Percentiles rank a stretch among this genome's conserved stretches.
phyloP scores from a whole-genome alignment of 345 rosid species.

The Lumnitzera littorea region DNA sequence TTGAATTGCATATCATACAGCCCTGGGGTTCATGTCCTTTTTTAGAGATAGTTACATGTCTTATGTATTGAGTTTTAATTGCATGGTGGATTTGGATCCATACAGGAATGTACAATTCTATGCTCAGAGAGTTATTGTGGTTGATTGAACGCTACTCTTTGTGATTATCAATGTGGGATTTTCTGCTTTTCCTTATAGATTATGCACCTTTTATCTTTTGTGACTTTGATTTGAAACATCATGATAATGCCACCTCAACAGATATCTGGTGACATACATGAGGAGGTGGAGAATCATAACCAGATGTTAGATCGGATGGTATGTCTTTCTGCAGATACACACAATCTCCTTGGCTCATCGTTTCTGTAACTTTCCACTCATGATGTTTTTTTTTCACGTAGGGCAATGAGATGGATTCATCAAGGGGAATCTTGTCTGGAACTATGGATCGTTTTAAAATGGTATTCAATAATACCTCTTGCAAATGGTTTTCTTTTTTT shows the following conservation, averaged over 20 bases:
- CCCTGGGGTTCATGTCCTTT: too few relatives aligned
- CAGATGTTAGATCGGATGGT: constrained; percentile 87
- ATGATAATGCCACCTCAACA: constrained; percentile 21
- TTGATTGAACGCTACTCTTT: too few relatives aligned
- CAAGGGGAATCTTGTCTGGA: constrained; percentile 84
- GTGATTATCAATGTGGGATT: too few relatives aligned
- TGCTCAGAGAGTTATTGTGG: too few relatives aligned
- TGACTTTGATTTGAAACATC: constrained; percentile 1
- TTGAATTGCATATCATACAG: too few relatives aligned
- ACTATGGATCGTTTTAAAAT: constrained; percentile 93
- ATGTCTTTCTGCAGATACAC: constrained; percentile 1
- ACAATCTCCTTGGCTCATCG: not conserved
- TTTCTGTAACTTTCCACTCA: not conserved
- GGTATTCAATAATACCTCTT: constrained; percentile 25
- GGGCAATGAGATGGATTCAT: constrained; percentile 97
- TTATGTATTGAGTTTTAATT: too few relatives aligned
- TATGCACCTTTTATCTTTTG: not conserved
- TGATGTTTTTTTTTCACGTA: constrained; percentile 12
- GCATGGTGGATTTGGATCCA: too few relatives aligned
- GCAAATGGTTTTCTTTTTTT: not conserved
- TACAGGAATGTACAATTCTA: too few relatives aligned
- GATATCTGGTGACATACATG: constrained; percentile 87
- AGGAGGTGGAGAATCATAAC: constrained; percentile 84
- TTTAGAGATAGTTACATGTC: too few relatives aligned
- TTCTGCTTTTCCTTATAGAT: not conserved